These are phyloP conservation scores for Trichoderma sp. DNA, from an alignment of 2,329 filamentous ascomycete species.

Conservation along the genomic window DNA sequence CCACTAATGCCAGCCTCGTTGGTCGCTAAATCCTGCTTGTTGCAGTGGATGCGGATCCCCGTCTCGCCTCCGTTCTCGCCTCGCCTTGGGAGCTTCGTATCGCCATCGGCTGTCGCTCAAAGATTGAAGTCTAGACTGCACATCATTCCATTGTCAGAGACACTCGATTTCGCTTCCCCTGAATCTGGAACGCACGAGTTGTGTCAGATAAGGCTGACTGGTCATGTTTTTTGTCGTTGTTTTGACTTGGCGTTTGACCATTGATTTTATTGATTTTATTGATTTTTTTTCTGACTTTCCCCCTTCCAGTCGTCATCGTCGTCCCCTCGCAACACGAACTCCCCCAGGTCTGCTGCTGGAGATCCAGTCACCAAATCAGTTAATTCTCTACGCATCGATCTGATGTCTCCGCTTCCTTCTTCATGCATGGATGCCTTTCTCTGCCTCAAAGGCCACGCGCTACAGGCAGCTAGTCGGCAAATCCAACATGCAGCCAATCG, in stretches of 20 bases:
- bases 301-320: neutral
- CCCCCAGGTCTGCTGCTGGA: neutral
- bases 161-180: neutral
- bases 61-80: neutral
- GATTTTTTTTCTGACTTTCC: neutral
- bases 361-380: neutral
- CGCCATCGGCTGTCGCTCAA: conserved; percentile 9
- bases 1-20: neutral
- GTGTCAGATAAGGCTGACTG: neutral
- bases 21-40: neutral
- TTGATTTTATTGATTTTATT: neutral
- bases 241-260: neutral
- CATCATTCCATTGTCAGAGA: conserved; percentile 10
- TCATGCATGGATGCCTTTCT: conserved; percentile 15
- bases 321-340: neutral
- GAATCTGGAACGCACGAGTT: conserved; percentile 2
- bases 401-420: neutral
- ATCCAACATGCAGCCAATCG: conserved; percentile 10
- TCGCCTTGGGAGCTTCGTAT: neutral
- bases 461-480: neutral
- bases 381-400: neutral
- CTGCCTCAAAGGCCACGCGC: neutral
- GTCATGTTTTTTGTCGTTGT: neutral
- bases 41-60: neutral
- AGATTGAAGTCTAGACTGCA: neutral